A percentile compares a stretch with the other conserved stretches of the same genome.
These are phyloP conservation scores for Cercospora sp. DNA, from an alignment of 2,329 filamentous ascomycete species.

Conservation along the genomic window DNA sequence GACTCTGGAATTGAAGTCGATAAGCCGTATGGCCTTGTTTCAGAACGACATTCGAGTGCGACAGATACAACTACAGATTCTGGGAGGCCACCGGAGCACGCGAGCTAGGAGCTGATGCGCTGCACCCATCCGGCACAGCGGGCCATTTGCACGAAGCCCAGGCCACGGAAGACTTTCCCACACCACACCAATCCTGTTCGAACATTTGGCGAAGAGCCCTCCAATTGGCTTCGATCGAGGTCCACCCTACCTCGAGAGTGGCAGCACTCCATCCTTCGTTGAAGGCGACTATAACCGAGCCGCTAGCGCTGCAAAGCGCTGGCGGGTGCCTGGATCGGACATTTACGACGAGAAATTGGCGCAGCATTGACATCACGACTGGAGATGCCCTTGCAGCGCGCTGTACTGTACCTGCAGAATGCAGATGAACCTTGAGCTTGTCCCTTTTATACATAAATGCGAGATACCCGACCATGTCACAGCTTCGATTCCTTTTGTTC, in stretches of 20 bases:
- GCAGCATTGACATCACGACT: slow-evolving; percentile 6
- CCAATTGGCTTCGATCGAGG: neutral
- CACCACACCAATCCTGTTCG: neutral
- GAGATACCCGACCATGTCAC: slow-evolving; percentile 12
- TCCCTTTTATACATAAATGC: slow-evolving; percentile 6
- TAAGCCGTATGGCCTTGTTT: slow-evolving; percentile 19
- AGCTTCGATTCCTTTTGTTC: slow-evolving; percentile 12
- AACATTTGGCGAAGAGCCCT: neutral
- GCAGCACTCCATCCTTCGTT: neutral
- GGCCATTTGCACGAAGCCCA: neutral
- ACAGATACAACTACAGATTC: slow-evolving; percentile 19
- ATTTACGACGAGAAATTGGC: slow-evolving; percentile 1
- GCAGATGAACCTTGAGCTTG: slow-evolving; percentile 9
- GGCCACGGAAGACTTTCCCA: neutral
- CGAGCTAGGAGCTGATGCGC: slow-evolving; percentile 9
- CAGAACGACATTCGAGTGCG: slow-evolving; percentile 15
- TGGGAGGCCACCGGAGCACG: slow-evolving; percentile 23
- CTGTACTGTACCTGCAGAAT: slow-evolving; percentile 12
- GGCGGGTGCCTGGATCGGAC: neutral
- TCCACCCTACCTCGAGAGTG: neutral
- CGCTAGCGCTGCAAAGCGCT: neutral
- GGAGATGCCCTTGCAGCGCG: slow-evolving; percentile 1
- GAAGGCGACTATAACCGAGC: neutral
- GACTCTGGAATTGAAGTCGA: slow-evolving; percentile 39
- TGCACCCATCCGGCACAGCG: neutral